These are phyloP conservation scores for Coemansia sp. DNA, from an alignment of 192 early-diverging fungal species.

Conservation along the genomic window DNA sequence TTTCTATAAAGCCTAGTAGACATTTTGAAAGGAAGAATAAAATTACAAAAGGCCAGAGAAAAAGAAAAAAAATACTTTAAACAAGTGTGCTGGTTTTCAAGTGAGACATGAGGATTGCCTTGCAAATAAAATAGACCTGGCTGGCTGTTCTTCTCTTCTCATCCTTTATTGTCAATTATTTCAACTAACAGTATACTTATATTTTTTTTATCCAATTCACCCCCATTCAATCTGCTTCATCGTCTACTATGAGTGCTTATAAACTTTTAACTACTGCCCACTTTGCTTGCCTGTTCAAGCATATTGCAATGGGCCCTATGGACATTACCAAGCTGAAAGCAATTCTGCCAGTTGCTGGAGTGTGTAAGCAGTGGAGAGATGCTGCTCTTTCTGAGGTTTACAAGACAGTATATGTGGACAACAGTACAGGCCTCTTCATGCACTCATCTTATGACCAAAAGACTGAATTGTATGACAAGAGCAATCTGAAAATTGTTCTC, in stretches of 20 bases:
- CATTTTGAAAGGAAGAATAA: too few relatives aligned
- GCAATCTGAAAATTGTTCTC: not conserved
- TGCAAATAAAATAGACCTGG: too few relatives aligned
- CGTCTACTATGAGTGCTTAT: not conserved
- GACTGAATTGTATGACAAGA: not conserved
- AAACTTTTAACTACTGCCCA: not conserved
- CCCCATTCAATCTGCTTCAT: too few relatives aligned
- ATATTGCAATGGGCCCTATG: not conserved
- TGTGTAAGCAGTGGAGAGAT: not conserved
- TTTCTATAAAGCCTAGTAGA: too few relatives aligned
- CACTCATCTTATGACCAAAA: not conserved
- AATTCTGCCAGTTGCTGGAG: not conserved
- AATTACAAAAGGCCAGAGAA: too few relatives aligned
- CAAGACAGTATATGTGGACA: not conserved
- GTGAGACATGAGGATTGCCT: too few relatives aligned
- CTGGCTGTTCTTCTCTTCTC: too few relatives aligned
- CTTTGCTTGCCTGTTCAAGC: not conserved
- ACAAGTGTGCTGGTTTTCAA: too few relatives aligned
- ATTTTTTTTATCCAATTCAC: too few relatives aligned
- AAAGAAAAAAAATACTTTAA: too few relatives aligned
- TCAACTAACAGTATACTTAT: too few relatives aligned
- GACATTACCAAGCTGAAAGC: not conserved
- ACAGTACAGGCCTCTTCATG: not conserved
- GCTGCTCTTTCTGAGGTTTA: not conserved
- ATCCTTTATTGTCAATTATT: too few relatives aligned